Percentiles rank a stretch among this genome's conserved stretches.
These are phyloP conservation scores for Calamus simplicifolius DNA, from an alignment of 176 grass and related monocot genomes.

Conservation along the genomic window DNA sequence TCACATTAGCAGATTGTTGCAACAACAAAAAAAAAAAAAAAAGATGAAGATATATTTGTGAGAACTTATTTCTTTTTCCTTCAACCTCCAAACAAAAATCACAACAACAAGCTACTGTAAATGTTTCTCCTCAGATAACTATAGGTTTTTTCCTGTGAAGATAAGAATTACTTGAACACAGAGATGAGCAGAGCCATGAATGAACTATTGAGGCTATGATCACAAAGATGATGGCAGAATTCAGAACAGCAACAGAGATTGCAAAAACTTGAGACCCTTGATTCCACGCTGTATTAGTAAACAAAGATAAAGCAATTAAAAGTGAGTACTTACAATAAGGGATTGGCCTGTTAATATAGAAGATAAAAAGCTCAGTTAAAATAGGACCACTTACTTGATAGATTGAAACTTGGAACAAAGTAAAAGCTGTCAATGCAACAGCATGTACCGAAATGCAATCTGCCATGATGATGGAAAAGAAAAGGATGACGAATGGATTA, in stretches of 20 bases:
- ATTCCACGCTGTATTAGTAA: slow-evolving; percentile 47
- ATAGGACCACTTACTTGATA: slow-evolving; percentile 66
- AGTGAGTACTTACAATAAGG: not conserved
- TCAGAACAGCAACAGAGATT: slow-evolving; percentile 55
- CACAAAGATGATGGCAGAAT: slow-evolving; percentile 49
- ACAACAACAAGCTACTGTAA: too few species aligned
- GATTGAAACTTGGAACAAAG: slow-evolving; percentile 84
- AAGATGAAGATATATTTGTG: not conserved
- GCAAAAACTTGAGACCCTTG: slow-evolving; percentile 77
- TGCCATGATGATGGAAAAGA: slow-evolving; percentile 16
- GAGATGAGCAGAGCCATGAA: slow-evolving; percentile 94
- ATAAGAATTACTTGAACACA: slow-evolving; percentile 67
- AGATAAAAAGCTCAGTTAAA: not conserved
- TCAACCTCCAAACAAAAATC: too few species aligned
- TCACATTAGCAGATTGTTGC: not conserved
- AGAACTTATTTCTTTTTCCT: not conserved
- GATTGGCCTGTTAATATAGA: not conserved
- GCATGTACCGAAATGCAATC: slow-evolving; percentile 94
- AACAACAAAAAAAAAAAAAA: not conserved
- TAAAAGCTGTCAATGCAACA: slow-evolving; percentile 83
- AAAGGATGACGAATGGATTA: not conserved
- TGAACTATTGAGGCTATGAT: slow-evolving; percentile 57
- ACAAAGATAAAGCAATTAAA: too few species aligned
- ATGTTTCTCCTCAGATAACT: too few species aligned
- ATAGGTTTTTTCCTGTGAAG: too few species aligned